phyloP scores from a whole-genome alignment of 768 basidiomycete genomes.

The Fistulinella prunicolor region DNA sequence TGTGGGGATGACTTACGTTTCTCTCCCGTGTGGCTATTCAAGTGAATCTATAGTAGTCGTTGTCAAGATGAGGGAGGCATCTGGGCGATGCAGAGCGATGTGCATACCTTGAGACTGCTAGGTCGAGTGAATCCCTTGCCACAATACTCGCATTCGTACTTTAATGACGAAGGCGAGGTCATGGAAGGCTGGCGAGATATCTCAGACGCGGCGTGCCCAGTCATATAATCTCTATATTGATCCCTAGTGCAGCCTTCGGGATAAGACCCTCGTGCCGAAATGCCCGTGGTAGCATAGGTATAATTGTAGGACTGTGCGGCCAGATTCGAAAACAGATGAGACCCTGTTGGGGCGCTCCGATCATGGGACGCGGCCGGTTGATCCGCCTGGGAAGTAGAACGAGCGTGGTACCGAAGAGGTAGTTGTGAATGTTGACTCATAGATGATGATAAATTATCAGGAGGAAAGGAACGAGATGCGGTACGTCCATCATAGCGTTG shows the following conservation, averaged over 20 bases:
- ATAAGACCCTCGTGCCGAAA: slow-evolving; percentile 23
- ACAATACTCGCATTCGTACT: slow-evolving; percentile 77
- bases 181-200: slow-evolving; percentile 15
- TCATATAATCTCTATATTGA: slow-evolving; percentile 18
- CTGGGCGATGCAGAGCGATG: neutral
- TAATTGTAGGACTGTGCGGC: slow-evolving; percentile 21
- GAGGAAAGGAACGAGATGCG: slow-evolving; percentile 12
- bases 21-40: slow-evolving; percentile 83
- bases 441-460: slow-evolving; percentile 25
- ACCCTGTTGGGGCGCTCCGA: slow-evolving; percentile 24
- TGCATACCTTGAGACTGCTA: slow-evolving; percentile 71
- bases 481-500: slow-evolving; percentile 28
- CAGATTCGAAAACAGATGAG: slow-evolving; percentile 24
- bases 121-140: slow-evolving; percentile 81
- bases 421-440: slow-evolving; percentile 18
- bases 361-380: slow-evolving; percentile 28
- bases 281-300: slow-evolving; percentile 10
- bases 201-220: slow-evolving; percentile 10
- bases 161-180: slow-evolving; percentile 38
- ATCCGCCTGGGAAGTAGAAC: slow-evolving; percentile 28
- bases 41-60: slow-evolving; percentile 59
- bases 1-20: slow-evolving; percentile 55
- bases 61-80: slow-evolving; percentile 5
- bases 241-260: slow-evolving; percentile 14
- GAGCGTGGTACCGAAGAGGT: slow-evolving; percentile 22